phyloP scores from a whole-genome alignment of 257 asterid species.

The Linderniella brevidens region DNA sequence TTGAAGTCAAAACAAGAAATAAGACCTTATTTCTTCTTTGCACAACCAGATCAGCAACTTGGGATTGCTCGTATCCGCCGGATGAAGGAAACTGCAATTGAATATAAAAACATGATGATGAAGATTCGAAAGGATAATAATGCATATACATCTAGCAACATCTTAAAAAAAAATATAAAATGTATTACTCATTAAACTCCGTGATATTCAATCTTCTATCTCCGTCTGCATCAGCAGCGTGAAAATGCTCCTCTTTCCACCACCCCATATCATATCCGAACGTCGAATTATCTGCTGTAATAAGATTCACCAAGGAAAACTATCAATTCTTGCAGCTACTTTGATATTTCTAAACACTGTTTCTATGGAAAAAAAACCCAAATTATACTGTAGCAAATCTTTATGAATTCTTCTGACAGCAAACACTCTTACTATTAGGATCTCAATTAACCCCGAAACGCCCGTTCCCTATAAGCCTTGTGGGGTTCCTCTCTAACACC shows the following conservation, averaged over 20 bases:
- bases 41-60: constrained; percentile 67
- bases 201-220: constrained; percentile 70
- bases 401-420: no score
- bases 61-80: constrained; percentile 73
- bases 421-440: no score
- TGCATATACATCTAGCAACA: not conserved
- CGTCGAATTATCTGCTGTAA: constrained; percentile 35
- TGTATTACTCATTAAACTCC: constrained; percentile 82
- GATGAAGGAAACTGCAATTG: constrained; percentile 70
- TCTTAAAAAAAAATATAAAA: not conserved
- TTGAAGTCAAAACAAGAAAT: no score
- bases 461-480: no score
- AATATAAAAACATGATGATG: no score
- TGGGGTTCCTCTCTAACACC: no score
- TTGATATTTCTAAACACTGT: no score
- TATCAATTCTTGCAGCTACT: no score
- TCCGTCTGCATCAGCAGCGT: constrained; percentile 85
- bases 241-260: constrained; percentile 97
- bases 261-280: constrained; percentile 79
- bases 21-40: constrained; percentile 82
- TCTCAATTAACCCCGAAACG: no score
- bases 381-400: no score
- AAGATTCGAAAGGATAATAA: constrained; percentile 2
- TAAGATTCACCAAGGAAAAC: no score
- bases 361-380: no score